Percentiles rank a stretch among this genome's conserved stretches.
Conservation (phyloP, 2,329 filamentous ascomycete genomes). For the Fonsecaea pedrosoi region DNA sequence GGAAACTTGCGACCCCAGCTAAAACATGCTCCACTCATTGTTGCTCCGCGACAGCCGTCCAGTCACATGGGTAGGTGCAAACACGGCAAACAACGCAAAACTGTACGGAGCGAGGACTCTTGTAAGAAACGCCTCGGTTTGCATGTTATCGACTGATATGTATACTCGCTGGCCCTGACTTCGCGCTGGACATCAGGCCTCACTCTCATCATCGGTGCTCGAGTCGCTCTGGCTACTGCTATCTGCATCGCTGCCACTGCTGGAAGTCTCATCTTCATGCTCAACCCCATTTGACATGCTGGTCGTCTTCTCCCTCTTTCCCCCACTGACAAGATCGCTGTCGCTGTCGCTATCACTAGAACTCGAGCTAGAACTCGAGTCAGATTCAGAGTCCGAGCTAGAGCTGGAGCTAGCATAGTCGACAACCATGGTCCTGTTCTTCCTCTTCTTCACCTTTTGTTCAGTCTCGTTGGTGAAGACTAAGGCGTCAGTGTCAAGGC, state of each 20-base stretch:
- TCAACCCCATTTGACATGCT: not conserved
- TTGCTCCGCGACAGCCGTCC: constrained; percentile 3
- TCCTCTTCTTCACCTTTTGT: constrained; percentile 48
- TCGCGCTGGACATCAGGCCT: not conserved
- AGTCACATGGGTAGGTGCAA: not conserved
- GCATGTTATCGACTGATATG: not conserved
- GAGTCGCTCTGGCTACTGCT: constrained; percentile 24
- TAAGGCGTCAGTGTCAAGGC: constrained; percentile 33
- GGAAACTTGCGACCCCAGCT: constrained; percentile 6
- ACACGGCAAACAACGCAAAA: constrained; percentile 1
- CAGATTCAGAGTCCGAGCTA: constrained; percentile 40
- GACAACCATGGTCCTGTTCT: constrained; percentile 51
- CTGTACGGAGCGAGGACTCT: too few relatives aligned
- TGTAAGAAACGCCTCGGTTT: too few relatives aligned
- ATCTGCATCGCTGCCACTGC: constrained; percentile 84
- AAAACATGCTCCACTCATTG: constrained; percentile 4
- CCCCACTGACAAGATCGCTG: constrained; percentile 22
- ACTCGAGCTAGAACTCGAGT: constrained; percentile 49
- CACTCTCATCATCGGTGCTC: constrained; percentile 16
- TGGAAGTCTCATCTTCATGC: constrained; percentile 81
- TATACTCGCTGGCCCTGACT: not conserved
- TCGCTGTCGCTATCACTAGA: constrained; percentile 41
- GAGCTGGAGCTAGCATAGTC: constrained; percentile 43
- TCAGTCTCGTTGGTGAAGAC: constrained; percentile 21
- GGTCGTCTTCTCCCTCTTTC: not conserved